These are phyloP conservation scores for Neoboletus brunneissimus DNA, from an alignment of 768 basidiomycete genomes.

Conservation along the genomic window DNA sequence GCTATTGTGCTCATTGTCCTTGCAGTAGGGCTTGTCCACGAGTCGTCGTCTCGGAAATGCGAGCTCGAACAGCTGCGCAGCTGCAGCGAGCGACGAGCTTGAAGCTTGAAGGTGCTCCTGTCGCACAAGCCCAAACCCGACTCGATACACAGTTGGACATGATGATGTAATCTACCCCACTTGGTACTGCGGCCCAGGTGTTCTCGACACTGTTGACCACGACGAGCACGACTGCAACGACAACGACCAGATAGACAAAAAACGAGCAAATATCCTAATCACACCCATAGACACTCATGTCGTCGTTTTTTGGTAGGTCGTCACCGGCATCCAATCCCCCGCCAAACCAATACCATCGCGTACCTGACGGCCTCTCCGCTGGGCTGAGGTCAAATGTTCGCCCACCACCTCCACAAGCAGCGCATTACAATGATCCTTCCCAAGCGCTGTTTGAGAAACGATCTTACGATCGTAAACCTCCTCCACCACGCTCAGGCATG, in stretches of 20 bases:
- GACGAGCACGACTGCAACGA: background rate
- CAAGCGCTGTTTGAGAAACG: constrained; percentile 50
- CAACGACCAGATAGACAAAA: background rate
- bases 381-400: constrained; percentile 35
- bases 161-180: constrained; percentile 22
- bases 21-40: background rate
- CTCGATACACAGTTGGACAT: background rate
- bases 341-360: constrained; percentile 41
- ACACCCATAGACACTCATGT: constrained; percentile 14
- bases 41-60: background rate
- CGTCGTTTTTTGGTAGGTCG: constrained; percentile 45
- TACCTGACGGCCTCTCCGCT: constrained; percentile 39
- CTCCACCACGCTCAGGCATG: constrained; percentile 32
- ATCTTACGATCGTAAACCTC: constrained; percentile 40
- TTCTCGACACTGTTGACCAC: background rate
- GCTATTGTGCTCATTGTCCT: constrained; percentile 14
- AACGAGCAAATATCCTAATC: background rate
- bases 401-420: constrained; percentile 37
- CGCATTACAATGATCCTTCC: constrained; percentile 55
- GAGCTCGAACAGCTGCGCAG: background rate
- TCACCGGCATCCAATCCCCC: constrained; percentile 31
- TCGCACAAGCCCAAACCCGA: background rate
- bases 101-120: background rate
- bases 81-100: background rate
- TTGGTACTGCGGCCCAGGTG: background rate